Evolutionary conservation across 345 rosid genomes (phyloP).

Genomic region (Aquilaria yunnanensis): DNA sequence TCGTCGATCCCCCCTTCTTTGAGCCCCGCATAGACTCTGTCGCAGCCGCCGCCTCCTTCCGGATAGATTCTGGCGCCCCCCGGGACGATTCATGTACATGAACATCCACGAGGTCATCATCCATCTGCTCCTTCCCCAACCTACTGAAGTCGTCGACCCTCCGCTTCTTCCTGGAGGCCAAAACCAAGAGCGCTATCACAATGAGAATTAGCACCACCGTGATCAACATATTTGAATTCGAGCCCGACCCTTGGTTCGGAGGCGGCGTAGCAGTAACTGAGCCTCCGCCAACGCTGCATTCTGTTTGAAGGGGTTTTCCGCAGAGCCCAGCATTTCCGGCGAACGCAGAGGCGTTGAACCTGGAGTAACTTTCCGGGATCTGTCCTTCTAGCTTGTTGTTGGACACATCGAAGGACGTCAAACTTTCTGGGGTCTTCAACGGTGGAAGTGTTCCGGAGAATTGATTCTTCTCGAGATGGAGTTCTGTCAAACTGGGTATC

Average conservation of each 20-base stretch:
- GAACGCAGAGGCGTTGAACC: constrained; percentile 26
- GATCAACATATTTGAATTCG: constrained; percentile 3
- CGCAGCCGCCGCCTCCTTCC: constrained; percentile 1
- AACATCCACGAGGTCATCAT: constrained; percentile 29
- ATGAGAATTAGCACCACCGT: constrained; percentile 6
- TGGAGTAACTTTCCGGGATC: constrained; percentile 34
- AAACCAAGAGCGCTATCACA: constrained; percentile 9
- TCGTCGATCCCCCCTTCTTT: constrained; percentile 33
- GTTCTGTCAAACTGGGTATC: constrained; percentile 42
- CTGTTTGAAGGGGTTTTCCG: constrained; percentile 33
- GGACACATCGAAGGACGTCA: constrained; percentile 41
- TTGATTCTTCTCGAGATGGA: constrained; percentile 57
- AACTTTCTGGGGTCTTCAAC: constrained; percentile 12
- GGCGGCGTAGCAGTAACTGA: not conserved
- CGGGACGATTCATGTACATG: constrained; percentile 24
- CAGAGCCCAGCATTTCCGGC: constrained; percentile 41
- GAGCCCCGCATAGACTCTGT: constrained; percentile 23
- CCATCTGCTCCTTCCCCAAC: constrained; percentile 38
- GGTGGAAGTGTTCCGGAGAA: constrained; percentile 64
- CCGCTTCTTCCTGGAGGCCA: constrained; percentile 13
- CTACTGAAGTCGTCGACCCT: constrained; percentile 34
- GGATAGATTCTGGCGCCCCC: constrained; percentile 21
- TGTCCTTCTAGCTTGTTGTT: constrained; percentile 55
- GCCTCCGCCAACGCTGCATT: constrained; percentile 17
- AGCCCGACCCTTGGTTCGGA: not conserved